Evolutionary conservation across 169 alveolate genomes (phyloP), one percentile per base, ranked within the genome.

Genomic region (Eimeria brunetti): DNA sequence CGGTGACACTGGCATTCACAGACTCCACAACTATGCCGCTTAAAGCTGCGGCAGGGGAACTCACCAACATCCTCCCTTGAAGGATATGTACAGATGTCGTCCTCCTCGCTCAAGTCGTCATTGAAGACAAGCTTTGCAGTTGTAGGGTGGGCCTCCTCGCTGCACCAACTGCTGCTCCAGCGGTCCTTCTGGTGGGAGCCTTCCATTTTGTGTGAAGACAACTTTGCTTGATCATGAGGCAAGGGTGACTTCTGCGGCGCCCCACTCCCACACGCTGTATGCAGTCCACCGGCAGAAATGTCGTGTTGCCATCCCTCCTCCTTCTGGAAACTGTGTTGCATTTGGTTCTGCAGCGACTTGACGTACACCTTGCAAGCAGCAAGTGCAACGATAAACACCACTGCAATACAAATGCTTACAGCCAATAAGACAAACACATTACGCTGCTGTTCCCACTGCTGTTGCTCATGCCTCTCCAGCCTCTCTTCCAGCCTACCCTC

Each of bases 341-440:
- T 38, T 44, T 85, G 91, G 38, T 58, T 69, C 30, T 58, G 91
- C 56, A 85, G 41, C 27, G 91, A 85, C 62, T 85, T 78, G 30
- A 85, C 67, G 80, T 85, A 85, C 91, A 85, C 91, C 33, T 85
- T 53, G 62, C 80, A 85, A 16, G 78, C 91, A 56, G 91, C 78
- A 16, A 85, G 53, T 7, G 81, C 91, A 38, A 85, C 91, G 36
- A 85, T 33, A 30, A 53, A 58, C n/a, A 85, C 91, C 62, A 85
- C 91, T 30, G 80, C 81, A 33, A 85, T 41, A 8, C 80, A 85
- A 38, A 58, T 33, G 41, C 91, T 69, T 12, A 85, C 78, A 30
- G 91, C 91, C 33, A 85, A 41, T n/a, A 85, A 38, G 60, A 85
- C 78, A 85, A 85, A 85, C 62, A 85, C 16, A 8, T 46, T 36